Evolutionary conservation across 164 flowering plant species (phyloP), one percentile per base, ranked within the genome.

Genomic region (Amborella trichopoda): DNA sequence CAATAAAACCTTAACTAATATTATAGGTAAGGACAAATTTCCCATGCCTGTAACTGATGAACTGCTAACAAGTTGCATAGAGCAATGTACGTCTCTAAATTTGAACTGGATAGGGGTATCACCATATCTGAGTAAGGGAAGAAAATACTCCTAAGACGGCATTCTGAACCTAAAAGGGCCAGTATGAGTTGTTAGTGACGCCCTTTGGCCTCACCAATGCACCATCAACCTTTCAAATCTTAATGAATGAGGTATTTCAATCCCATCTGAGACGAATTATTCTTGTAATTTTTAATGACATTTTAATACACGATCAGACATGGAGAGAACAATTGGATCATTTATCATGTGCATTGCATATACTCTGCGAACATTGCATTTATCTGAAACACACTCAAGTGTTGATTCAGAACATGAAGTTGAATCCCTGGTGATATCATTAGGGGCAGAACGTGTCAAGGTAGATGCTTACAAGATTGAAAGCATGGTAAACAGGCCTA

Each of bases 121-220:
- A 46, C 23, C 36, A 46, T 6, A 28, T 46, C 20, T 0, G 44
- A 0, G 44, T 41, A 5, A 13, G 1, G 6, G 8, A 41, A 24
- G 34, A 14, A 5, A 24, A 43, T 17, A 43, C 25, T 9, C 46
- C 46, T 10, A 43, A 43, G 14, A 22, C 27, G 1, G 26, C 27
- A 5, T 43, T 43, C 6, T n/a, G 27, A 2, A 6, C 46, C 23
- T n/a, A n/a, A 3, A 6, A 43, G 5, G 27, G 27, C 0, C 27
- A 43, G 8, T 43, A 43, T 2, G 46, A 43, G 26, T 43, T 43
- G 27, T 6, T 24, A 11, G 27, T 43, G 3, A 43, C 25, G 46
- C 46, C 27, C 11, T 43, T 43, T 24, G 26, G 46, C 3, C 27
- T 43, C 14, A 43, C 26, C 5, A 41, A 41, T 0, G 0, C 4